Evolutionary conservation across 768 basidiomycete genomes (phyloP), one percentile per base, ranked within the genome.

Genomic region (Auriscalpium orientale): DNA sequence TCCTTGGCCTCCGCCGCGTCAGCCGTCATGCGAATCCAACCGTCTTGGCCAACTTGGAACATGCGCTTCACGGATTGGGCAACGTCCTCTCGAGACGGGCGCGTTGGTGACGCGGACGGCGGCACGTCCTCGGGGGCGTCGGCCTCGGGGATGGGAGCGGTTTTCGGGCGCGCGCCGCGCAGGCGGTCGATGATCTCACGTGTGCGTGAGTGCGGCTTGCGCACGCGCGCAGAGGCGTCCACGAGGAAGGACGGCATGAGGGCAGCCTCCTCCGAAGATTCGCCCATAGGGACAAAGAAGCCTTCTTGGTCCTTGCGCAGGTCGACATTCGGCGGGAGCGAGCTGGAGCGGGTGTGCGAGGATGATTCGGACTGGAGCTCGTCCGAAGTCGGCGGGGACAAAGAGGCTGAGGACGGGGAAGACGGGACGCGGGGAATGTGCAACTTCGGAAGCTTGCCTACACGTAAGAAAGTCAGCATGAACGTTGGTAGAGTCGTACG

Each of bases 141-240:
- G 89, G n/a, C 38, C 28, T 53, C 28, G 16, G 28, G 40, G 18
- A 43, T 8, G 40, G 40, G 40, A 43, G 40, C 40, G 18, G 40
- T 43, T 18, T 43, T 43, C 18, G 40, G 40, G 40, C 40, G 40
- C 1, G 15, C 40, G 13, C 15, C 40, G 53, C 80, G 76, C 43
- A 84, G 65, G 37, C 75, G 73, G 59, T 84, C 82, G 34, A 84
- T 79, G 44, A 84, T 79, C 59, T 80, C 77, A 12, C 83, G 75
- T 18, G 83, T 84, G 62, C 77, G 78, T 20, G 82, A 84, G 20
- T 79, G 72, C 11, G 71, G 68, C 46, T 72, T 74, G 33, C 68
- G 72, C 71, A 72, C 51, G 67, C 62, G 52, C 68, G 58, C 62
- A 20, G 53, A 51, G 45, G 55, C 49, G 13, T 65, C 58, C 16